Evolutionary conservation across 441 rosid species (phyloP).

Genomic region (Oxalis stricta): DNA sequence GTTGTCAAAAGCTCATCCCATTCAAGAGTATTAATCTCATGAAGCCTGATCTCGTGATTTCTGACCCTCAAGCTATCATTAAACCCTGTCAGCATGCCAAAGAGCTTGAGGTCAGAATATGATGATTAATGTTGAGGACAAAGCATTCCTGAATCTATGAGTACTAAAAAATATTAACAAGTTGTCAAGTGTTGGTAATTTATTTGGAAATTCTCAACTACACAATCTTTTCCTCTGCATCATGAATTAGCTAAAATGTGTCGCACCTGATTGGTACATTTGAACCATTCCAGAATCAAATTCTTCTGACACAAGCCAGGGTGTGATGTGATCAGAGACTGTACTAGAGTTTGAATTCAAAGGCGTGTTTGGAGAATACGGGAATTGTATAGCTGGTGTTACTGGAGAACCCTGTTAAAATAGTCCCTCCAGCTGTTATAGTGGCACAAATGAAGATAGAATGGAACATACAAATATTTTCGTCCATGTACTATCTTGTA

Average conservation of each 20-base stretch:
- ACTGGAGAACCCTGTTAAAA: too few relatives aligned
- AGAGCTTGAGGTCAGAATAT: conserved; percentile 11
- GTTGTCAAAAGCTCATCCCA: conserved; percentile 86
- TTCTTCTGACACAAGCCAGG: conserved; percentile 47
- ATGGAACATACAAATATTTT: too few relatives aligned
- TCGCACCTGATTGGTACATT: conserved; percentile 21
- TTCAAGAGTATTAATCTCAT: conserved; percentile 88
- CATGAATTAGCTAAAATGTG: conserved; percentile 15
- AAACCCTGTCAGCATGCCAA: conserved; percentile 31
- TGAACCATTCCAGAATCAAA: conserved; percentile 54
- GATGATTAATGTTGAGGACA: neutral
- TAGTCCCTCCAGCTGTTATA: too few relatives aligned
- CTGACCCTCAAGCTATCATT: conserved; percentile 25
- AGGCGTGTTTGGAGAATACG: conserved; percentile 73
- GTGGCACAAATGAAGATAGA: too few relatives aligned
- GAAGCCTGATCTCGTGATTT: conserved; percentile 70
- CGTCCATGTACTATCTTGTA: too few relatives aligned
- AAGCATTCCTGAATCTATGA: too few relatives aligned
- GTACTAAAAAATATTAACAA: too few relatives aligned
- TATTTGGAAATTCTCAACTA: too few relatives aligned
- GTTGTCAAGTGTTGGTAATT: neutral
- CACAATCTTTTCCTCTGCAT: neutral
- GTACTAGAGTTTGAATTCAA: conserved; percentile 79
- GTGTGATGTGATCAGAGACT: conserved; percentile 47
- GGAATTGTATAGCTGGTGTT: conserved; percentile 22